Percentiles rank a stretch among this genome's conserved stretches.
These are phyloP conservation scores for Gastrolobium villosum DNA, from an alignment of 306 rosid species.

Conservation along the genomic window DNA sequence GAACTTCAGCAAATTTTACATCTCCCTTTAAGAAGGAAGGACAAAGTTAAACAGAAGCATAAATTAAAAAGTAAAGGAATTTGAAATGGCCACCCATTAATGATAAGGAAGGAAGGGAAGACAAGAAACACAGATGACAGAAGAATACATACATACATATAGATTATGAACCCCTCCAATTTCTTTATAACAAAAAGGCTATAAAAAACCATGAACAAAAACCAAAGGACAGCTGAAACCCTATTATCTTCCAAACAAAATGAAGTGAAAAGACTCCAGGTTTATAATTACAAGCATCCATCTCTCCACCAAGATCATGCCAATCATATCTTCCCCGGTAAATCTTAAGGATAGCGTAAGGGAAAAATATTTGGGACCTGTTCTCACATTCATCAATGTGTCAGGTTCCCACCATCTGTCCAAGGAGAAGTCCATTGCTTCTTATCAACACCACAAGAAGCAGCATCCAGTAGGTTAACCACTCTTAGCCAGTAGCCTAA, in stretches of 20 bases:
- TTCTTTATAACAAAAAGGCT: conserved; percentile 8
- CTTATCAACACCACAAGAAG: neutral
- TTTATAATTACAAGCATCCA: conserved; percentile 1
- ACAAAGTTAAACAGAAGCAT: conserved; percentile 30
- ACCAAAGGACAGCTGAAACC: conserved; percentile 13
- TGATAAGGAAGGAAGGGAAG: neutral
- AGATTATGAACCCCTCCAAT: neutral
- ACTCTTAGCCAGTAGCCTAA: neutral
- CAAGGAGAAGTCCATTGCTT: neutral
- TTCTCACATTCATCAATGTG: neutral
- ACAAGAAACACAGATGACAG: neutral
- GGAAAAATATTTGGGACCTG: neutral
- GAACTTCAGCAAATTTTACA: conserved; percentile 96
- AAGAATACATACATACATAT: neutral
- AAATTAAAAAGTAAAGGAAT: neutral
- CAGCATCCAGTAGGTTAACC: neutral
- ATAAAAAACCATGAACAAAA: neutral
- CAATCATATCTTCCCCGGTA: neutral
- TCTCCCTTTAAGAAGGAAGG: conserved; percentile 75
- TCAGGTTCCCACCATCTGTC: conserved; percentile 3
- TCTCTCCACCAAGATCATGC: neutral
- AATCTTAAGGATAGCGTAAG: neutral
- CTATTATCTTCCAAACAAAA: conserved; percentile 8
- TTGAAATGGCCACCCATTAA: conserved; percentile 16
- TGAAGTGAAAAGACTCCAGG: neutral